These are phyloP conservation scores for Emergomyces orientalis DNA, from an alignment of 2,329 filamentous ascomycete genomes.

Conservation along the genomic window DNA sequence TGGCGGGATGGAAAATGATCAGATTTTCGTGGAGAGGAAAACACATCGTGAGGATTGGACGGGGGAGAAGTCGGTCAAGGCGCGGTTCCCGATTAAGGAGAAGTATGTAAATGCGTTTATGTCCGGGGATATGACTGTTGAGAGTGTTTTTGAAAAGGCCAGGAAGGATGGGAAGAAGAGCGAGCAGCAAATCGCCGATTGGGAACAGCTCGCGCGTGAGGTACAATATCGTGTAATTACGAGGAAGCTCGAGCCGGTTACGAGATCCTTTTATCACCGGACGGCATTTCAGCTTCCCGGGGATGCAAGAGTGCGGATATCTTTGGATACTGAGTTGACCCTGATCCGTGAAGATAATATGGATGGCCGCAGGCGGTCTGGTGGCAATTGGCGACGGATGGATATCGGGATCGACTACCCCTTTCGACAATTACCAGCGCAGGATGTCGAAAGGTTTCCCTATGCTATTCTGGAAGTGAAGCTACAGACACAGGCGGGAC, in stretches of 20 bases:
- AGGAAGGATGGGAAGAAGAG: conserved; percentile 92
- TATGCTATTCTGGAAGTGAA: conserved; percentile 97
- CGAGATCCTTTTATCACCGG: conserved; percentile 93
- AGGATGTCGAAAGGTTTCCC: conserved; percentile 83
- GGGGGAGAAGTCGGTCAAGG: conserved; percentile 97
- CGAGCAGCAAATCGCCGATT: conserved; percentile 76
- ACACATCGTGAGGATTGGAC: conserved; percentile 99
- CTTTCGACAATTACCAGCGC: conserved; percentile 75
- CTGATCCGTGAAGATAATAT: conserved; percentile 95
- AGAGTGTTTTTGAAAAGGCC: conserved; percentile 90
- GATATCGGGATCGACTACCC: conserved; percentile 96
- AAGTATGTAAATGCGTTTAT: conserved; percentile 94
- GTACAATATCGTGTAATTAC: conserved; percentile 89
- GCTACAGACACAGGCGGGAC: conserved; percentile 88
- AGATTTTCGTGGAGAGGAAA: conserved; percentile 94
- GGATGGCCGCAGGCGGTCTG: conserved; percentile 64
- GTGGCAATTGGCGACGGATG: conserved; percentile 90
- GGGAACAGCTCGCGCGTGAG: conserved; percentile 82
- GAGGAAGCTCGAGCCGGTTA: conserved; percentile 78
- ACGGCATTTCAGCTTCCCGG: conserved; percentile 96
- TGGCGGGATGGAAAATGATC: conserved; percentile 88
- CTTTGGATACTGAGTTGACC: conserved; percentile 87
- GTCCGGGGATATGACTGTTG: conserved; percentile 71
- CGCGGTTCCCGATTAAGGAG: conserved; percentile 88
- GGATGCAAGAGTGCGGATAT: conserved; percentile 91